Evolutionary conservation across 2,329 filamentous ascomycete genomes (phyloP).

Genomic region (Trichoderma koningiopsis): DNA sequence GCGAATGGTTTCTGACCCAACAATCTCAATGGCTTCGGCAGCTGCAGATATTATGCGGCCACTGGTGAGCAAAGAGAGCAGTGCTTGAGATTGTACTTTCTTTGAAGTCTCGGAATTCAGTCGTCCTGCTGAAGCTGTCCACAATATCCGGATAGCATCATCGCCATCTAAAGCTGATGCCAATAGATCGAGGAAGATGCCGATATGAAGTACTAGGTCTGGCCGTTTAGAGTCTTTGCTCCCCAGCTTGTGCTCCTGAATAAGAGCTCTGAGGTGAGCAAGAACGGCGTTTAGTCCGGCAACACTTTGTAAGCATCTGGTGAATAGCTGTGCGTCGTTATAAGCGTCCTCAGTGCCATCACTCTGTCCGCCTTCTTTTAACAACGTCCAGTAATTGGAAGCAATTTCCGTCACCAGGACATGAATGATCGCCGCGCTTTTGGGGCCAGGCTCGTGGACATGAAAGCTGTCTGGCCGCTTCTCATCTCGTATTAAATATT

Average conservation of each 20-base stretch:
- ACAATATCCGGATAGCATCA: conserved; percentile 42
- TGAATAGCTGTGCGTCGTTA: conserved; percentile 53
- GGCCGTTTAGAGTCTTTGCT: conserved; percentile 43
- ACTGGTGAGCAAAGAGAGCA: conserved; percentile 50
- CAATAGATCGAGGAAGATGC: conserved; percentile 49
- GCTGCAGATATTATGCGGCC: conserved; percentile 54
- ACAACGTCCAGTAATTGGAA: conserved; percentile 77
- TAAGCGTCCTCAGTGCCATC: conserved; percentile 22
- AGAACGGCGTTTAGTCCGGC: conserved; percentile 77
- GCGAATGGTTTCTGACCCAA: conserved; percentile 41
- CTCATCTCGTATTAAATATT: conserved; percentile 49
- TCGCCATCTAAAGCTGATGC: conserved; percentile 45
- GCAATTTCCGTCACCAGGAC: conserved; percentile 72
- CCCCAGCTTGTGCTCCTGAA: conserved; percentile 52
- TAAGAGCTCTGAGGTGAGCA: conserved; percentile 65
- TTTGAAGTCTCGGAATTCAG: conserved; percentile 33
- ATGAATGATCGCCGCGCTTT: conserved; percentile 74
- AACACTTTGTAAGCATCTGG: conserved; percentile 70
- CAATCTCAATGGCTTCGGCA: conserved; percentile 57
- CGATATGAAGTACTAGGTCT: conserved; percentile 48
- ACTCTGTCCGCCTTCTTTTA: conserved; percentile 50
- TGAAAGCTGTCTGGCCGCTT: conserved; percentile 30
- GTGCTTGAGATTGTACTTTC: conserved; percentile 39
- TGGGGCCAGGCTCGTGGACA: conserved; percentile 57
- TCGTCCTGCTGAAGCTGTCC: conserved; percentile 38